Base-by-base conservation (phyloP, 768 basidiomycete species). In the Pulveroboletus ravenelii region DNA sequence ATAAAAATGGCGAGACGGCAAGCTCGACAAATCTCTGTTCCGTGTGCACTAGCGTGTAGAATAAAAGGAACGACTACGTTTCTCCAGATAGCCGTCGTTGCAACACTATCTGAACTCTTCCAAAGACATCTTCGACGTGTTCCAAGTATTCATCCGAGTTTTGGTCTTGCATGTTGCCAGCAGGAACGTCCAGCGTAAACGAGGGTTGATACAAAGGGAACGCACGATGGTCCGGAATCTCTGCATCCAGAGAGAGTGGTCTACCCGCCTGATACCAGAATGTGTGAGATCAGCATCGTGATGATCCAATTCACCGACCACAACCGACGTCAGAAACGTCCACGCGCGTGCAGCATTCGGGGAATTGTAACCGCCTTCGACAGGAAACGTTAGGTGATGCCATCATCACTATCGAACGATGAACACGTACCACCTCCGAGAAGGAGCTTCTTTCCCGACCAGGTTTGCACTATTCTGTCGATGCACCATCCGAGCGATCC, bases 321-420 rank as follows among this genome's bases (percentile, higher is more conserved):
- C 79, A 5, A 89, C 69, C 0, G 86, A 85, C 1, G 93, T 95
- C 15, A 93, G 69, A 59, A 82, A 82, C 1, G 89, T 74, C 91
- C 92, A 96, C 0, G 89, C 89, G 12, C 93, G 78, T 0, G 93
- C 93, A 1, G 84, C 84, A 57, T 94, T 94, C 2, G 89, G 72
- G 5, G 81, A 79, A 58, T 88, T 75, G 63, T 98, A 96, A 0
- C 94, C 94, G 15, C 93, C 91, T 78, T 67, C 14, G 13, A 34
- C 52, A 40, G 63, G 12, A 50, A 18, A 64, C 59, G 7, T 32
- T 50, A 36, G 25, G 31, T 3, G 10, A 35, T 15, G 20, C 23
- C 27, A 37, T 54, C 27, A 15, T 32, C 2, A 51, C 17, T 4
- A 51, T 17, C 34, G 14, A 48, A 55, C 23, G 18, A 48, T 18